Evolutionary conservation across 768 basidiomycete genomes (phyloP), one percentile per base, ranked within the genome.

Genomic region (Boletellus ananas): DNA sequence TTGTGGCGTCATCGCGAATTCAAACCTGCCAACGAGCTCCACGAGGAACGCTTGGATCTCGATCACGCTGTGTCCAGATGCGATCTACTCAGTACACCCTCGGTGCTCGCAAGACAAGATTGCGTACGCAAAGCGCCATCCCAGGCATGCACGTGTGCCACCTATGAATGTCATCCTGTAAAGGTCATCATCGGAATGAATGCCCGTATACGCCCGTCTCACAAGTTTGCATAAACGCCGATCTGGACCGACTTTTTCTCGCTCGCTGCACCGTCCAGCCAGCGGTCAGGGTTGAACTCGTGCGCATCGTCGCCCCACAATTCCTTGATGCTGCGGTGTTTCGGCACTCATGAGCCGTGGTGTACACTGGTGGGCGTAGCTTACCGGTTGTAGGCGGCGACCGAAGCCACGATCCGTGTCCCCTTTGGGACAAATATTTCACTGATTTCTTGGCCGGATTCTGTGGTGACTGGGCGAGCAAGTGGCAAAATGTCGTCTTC

Each of bases 31-130:
- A 35, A 83, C 50, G 18, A 80, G 67, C 56, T 82, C 80, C 18
- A 78, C 72, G 17, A 84, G 56, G 64, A 85, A 81, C 0, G 75
- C 71, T 54, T 84, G 83, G 12, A 83, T 59, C 58, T 85, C 81
- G 37, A 74, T 59, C 1, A 81, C 56, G 5, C 70, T 72, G 56
- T 36, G 12, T 37, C 3, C 1, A 20, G 43, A 21, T 11, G 11
- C 13, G 6, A 45, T 54, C 23, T 18, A 40, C 35, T 45, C 27
- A 50, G 45, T 20, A 41, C 43, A 43, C 43, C 41, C 20, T n/a
- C n/a, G n/a, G n/a, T n/a, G n/a, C n/a, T n/a, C n/a, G 7, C 16
- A 4, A n/a, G 50, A 7, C 18, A 20, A 47, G 10, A 4, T 9
- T 14, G 50, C 60, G 43, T 33, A 69, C 65, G 65, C 60, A 45